phyloP scores from a whole-genome alignment of 441 rosid genomes.

The Iberis amara region DNA sequence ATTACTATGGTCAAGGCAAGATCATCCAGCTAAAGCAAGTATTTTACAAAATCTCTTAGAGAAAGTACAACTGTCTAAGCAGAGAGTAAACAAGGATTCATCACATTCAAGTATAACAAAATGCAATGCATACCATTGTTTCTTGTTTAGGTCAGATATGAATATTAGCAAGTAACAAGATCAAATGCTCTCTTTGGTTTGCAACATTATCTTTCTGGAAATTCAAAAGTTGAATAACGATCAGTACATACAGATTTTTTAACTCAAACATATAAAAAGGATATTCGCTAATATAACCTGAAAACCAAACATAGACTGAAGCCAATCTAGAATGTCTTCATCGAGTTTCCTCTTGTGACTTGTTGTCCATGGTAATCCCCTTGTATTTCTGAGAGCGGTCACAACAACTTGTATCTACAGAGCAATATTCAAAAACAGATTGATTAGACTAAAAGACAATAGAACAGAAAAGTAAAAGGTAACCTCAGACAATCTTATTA shows the following conservation, averaged over 20 bases:
- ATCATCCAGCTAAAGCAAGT: conserved; percentile 47
- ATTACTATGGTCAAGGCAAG: conserved; percentile 58
- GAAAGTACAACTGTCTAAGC: neutral
- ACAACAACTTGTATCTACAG: conserved; percentile 35
- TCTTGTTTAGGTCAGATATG: conserved; percentile 45
- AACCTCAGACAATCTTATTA: conserved; percentile 53
- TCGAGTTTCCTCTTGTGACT: conserved; percentile 39
- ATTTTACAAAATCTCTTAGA: too few species aligned
- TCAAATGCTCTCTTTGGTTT: conserved; percentile 57
- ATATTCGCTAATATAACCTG: conserved; percentile 30
- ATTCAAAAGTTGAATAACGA: neutral
- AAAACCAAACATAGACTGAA: conserved; percentile 49
- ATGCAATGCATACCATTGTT: conserved; percentile 36
- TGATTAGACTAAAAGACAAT: conserved; percentile 36
- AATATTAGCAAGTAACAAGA: conserved; percentile 49
- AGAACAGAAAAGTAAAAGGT: conserved; percentile 26
- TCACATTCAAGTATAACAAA: conserved; percentile 6
- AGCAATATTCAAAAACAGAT: neutral
- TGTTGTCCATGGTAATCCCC: conserved; percentile 53
- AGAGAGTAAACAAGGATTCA: too few species aligned
- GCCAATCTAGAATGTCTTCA: conserved; percentile 52
- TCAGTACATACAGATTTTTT: neutral
- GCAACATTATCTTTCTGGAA: conserved; percentile 50
- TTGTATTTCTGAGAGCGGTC: conserved; percentile 42
- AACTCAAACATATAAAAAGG: neutral